Base-by-base conservation (phyloP, 1,284 basidiomycete genomes). In the Austroboletus novae-zelandiae region DNA sequence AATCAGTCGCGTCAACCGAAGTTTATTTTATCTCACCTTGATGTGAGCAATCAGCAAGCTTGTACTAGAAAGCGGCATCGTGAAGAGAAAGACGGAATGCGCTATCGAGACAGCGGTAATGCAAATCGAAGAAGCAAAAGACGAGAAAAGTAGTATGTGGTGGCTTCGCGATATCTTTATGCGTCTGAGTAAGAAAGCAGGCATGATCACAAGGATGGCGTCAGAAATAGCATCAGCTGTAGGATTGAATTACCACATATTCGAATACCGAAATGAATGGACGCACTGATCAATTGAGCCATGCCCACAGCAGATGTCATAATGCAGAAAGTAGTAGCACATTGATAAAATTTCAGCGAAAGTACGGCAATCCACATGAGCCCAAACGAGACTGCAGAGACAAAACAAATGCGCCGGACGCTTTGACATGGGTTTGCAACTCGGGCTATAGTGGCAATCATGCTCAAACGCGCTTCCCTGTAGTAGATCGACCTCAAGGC, bases 141-240 rank as follows among this genome's bases (percentile, higher is more conserved):
- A 51, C 18, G 51, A 50, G 35, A 54, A 1, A 17, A 64, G 37
- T 10, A 58, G 30, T 13, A 62, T 37, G 17, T 51, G 52, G 25
- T 53, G 58, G 25, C 45, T 40, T 5, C 45, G 48, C 6, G 52
- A 41, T 40, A 66, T 43, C 27, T 47, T 57, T n/a, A 52, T 29
- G 11, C 44, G 57, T 20, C 17, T 50, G 13, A 61, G 44, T 18
- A 66, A 43, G 40, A 43, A 48, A n/a, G 55, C 18, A 8, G 63
- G 52, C 8, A 48, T 43, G 10, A 49, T 39, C 41, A 57, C 45
- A 25, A 59, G 52, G 40, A 53, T 18, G 8, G 17, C 6, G 9
- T 74, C 42, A 58, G 68, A 45, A 64, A 77, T 52, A 8, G 15
- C 37, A 41, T 66, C 64, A 14, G 52, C 61, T 64, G 32, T 14